Base-by-base conservation (phyloP, 2,329 filamentous ascomycete genomes). In the Monosporascus ibericus region DNA sequence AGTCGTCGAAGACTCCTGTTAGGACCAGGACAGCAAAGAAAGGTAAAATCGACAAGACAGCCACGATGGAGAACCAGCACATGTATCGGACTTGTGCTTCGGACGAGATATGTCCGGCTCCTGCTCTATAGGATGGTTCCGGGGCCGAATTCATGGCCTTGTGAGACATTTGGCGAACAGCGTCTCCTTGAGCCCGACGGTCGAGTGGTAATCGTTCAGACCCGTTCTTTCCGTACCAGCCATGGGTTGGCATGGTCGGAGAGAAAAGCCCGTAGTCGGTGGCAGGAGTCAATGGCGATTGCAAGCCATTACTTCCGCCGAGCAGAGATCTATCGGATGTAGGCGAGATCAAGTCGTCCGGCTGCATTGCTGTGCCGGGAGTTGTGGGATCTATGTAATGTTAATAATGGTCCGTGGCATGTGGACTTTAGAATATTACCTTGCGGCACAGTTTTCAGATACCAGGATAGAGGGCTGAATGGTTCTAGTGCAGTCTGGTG, bases 11-110 rank as follows among this genome's bases (percentile, higher is more conserved):
- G 14, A 64, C 68, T 11, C 76, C 75, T 9, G 61, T 66, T 25
- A 78, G 67, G 1, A 74, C 72, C 7, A 79, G 59, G 0, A 77
- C 53, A 0, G 75, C 72, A 9, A 77, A 63, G 47, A 80, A 74
- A 0, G 78, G 78, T n/a, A 81, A 69, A 1, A 75, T 50, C 18
- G 72, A 73, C 42, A 76, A 47, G 0, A 64, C 30, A 44, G 72
- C 59, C 55, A 78, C 70, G 14, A 62, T 44, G 8, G 65, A 58
- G 56, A 78, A 80, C 49, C 73, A 70, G 0, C 54, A 51, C 3
- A 58, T 62, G 18, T 72, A 71, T 14, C 65, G 66, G 17, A 56
- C 55, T 15, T 70, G 60, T 5, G 63, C 63, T 9, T 63, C 54
- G 4, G 60, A 57, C 2, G 64, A 61, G 9, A 64, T 54, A 25